These are phyloP conservation scores for Sugiyamaella grinbergsii DNA, from an alignment of 1,139 yeast genomes.

Conservation along the genomic window DNA sequence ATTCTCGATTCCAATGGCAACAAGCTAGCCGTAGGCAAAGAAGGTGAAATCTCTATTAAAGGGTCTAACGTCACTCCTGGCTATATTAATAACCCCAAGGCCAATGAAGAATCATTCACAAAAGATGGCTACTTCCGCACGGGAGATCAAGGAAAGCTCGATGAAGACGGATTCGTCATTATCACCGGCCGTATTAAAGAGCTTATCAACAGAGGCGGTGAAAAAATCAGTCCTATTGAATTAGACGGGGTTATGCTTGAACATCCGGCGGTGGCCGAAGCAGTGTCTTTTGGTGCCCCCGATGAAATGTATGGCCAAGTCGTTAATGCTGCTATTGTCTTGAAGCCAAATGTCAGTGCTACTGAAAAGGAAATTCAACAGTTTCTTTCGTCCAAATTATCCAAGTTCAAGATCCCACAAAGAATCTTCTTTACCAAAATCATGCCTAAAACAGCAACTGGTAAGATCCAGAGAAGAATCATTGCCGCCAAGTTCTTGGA, in stretches of 20 bases:
- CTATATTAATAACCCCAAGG: slow-evolving; percentile 66
- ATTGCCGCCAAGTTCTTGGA: slow-evolving; percentile 50
- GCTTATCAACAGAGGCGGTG: slow-evolving; percentile 69
- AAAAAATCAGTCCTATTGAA: slow-evolving; percentile 68
- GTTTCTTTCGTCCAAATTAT: slow-evolving; percentile 49
- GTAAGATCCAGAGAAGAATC: slow-evolving; percentile 65
- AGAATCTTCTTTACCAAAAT: slow-evolving; percentile 58
- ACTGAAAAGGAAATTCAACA: slow-evolving; percentile 49
- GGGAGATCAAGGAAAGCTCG: slow-evolving; percentile 69
- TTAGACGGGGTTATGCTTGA: slow-evolving; percentile 58
- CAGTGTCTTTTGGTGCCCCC: slow-evolving; percentile 66
- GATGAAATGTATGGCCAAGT: slow-evolving; percentile 66
- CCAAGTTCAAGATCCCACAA: slow-evolving; percentile 60
- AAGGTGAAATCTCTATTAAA: slow-evolving; percentile 66
- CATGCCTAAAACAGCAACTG: slow-evolving; percentile 72
- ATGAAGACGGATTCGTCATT: slow-evolving; percentile 57
- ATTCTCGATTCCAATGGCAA: slow-evolving; percentile 55
- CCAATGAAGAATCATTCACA: slow-evolving; percentile 65
- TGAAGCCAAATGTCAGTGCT: slow-evolving; percentile 46
- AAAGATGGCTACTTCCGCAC: slow-evolving; percentile 63
- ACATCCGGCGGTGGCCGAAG: slow-evolving; percentile 61
- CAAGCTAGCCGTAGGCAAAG: slow-evolving; percentile 50
- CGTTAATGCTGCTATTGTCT: slow-evolving; percentile 65
- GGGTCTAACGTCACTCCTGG: slow-evolving; percentile 72
- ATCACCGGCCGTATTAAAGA: slow-evolving; percentile 70